Percentiles rank a stretch among this genome's conserved stretches.
Conservation (phyloP, 495 filamentous ascomycete genomes). For the Daldinia decipiens region DNA sequence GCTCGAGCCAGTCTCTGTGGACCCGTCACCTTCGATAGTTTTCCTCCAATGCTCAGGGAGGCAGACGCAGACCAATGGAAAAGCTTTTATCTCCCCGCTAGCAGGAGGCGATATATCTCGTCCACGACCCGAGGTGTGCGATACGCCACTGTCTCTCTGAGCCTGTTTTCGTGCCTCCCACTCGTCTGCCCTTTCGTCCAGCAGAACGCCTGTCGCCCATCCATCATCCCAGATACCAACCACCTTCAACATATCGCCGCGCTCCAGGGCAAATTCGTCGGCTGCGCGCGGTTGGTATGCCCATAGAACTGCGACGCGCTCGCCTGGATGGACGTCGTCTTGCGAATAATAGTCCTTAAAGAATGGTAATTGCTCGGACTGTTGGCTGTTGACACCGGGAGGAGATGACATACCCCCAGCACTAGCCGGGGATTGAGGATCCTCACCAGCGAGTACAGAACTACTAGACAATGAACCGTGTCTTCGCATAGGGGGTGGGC, state of each 20-base stretch:
- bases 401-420: constrained; percentile 84
- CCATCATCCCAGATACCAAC: constrained; percentile 99
- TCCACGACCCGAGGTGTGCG: constrained; percentile 74
- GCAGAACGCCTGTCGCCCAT: constrained; percentile 92
- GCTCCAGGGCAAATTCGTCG: constrained; percentile 93
- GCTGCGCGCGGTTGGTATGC: constrained; percentile 93
- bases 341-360: constrained; percentile 99
- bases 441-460: constrained; percentile 75
- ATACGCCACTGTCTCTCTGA: constrained; percentile 93
- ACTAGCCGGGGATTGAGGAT: constrained; percentile 80
- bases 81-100: constrained; percentile 93
- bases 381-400: constrained; percentile 82
- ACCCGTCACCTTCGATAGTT: constrained; percentile 89
- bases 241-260: constrained; percentile 98
- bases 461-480: constrained; percentile 91
- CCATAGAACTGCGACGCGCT: constrained; percentile 93
- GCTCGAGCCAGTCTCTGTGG: constrained; percentile 65
- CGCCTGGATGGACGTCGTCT: constrained; percentile 92
- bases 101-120: constrained; percentile 70
- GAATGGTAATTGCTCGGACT: constrained; percentile 91
- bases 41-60: constrained; percentile 96
- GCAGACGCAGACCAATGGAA: constrained; percentile 97
- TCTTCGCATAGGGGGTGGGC: constrained; percentile 70
- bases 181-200: constrained; percentile 86
- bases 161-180: constrained; percentile 79